These are phyloP conservation scores for Blastobotrys chiropterorum DNA, from an alignment of 805 yeast species.

Conservation along the genomic window DNA sequence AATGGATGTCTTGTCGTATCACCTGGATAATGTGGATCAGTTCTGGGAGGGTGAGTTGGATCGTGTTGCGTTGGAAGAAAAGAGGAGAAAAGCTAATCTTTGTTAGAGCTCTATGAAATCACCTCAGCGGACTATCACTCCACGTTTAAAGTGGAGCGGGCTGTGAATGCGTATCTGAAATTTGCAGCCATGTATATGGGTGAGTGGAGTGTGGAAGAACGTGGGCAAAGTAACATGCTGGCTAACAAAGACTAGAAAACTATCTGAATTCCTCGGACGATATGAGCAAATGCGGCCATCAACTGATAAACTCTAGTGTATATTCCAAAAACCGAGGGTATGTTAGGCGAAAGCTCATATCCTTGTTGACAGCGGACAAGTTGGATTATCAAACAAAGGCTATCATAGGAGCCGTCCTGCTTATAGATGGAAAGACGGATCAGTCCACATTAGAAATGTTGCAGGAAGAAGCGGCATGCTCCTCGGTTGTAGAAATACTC, in stretches of 20 bases:
- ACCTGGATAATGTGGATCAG: slow-evolving; percentile 27
- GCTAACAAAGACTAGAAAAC: no score
- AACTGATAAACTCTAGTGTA: slow-evolving; percentile 43
- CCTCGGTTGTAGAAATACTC: slow-evolving; percentile 38
- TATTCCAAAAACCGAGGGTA: slow-evolving; percentile 47
- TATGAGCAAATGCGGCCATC: slow-evolving; percentile 39
- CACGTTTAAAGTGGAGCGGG: slow-evolving; percentile 25
- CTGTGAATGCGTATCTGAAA: slow-evolving; percentile 23
- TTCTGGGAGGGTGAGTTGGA: slow-evolving; percentile 26
- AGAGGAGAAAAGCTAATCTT: slow-evolving; percentile 39
- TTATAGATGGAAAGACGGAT: slow-evolving; percentile 41
- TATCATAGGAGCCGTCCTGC: slow-evolving; percentile 38
- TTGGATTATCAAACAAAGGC: slow-evolving; percentile 29
- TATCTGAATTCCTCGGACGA: slow-evolving; percentile 31
- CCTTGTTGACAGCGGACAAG: slow-evolving; percentile 30
- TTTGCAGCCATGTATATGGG: slow-evolving; percentile 25
- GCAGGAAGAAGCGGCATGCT: slow-evolving; percentile 48
- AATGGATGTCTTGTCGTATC: slow-evolving; percentile 27
- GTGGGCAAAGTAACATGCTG: no score
- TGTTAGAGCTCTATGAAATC: slow-evolving; percentile 51
- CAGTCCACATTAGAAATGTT: slow-evolving; percentile 39
- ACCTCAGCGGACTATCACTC: slow-evolving; percentile 42
- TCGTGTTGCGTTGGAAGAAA: slow-evolving; percentile 25
- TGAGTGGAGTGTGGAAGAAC: no score
- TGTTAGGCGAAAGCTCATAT: slow-evolving; percentile 32